Base-by-base conservation (phyloP, 1,139 yeast genomes). In the Nakaseomyces kungkrabaensis region DNA sequence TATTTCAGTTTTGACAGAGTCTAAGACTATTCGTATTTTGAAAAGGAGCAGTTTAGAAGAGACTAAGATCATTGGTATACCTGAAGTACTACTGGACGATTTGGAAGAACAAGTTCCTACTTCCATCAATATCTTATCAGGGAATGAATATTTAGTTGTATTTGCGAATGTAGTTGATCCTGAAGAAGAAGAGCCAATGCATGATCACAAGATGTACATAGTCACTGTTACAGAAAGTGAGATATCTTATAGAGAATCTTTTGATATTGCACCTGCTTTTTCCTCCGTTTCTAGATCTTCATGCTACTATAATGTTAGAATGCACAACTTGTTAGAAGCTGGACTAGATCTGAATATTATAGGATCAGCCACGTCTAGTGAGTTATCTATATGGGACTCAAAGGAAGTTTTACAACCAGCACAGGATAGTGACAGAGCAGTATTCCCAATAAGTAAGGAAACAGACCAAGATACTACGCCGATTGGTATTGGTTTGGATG, bases 371-470 rank as follows among this genome's bases (percentile, higher is more conserved):
- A 72, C 78, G 34, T 79, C 92, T 0, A 74, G 83, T 3, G 92
- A 85, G 51, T 61, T 84, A 7, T 68, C 80, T 0, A 58, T 82
- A 0, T 52, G 74, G 22, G 58, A 63, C 1, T 67, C 66, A 3
- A 43, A 49, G 2, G 58, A 59, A 17, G 58, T 59, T 65, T 13
- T 63, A 73, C 42, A 68, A 37, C 79, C 82, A 25, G 66, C 75
- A 3, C 85, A 83, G 57, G 96, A 88, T 60, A 71, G 81, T 4
- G 79, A 78, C 55, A 74, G 85, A 48, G 92, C 95, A 0, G 76
- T 77, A 11, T 71, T 86, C 55, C 95, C 96, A 0, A 70, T 86
- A 55, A 78, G 77, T 61, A 81, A 78, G 13, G 82, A 75, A 1
- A 68, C 81, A 0, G 79, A 76, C 38, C 83, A 78, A 47, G 95